Evolutionary conservation across 106 monocot species (phyloP).

Genomic region (Chionographis japonica): DNA sequence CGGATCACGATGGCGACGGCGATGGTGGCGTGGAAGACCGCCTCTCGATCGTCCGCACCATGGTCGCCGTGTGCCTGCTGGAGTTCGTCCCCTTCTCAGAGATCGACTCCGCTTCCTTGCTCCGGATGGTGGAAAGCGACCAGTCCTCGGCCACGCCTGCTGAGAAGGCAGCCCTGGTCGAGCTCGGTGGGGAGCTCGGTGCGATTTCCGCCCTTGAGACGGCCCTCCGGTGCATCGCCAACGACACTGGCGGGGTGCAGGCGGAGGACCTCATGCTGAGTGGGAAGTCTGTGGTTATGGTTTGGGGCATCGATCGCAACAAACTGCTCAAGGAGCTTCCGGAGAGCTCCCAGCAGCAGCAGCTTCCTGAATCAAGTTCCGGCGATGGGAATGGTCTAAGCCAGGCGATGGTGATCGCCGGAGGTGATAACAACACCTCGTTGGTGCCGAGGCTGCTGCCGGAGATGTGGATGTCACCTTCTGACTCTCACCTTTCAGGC

Average conservation of each 20-base stretch:
- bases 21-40: constrained; percentile 26
- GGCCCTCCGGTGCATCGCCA: constrained; percentile 72
- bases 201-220: constrained; percentile 55
- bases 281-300: constrained; percentile 67
- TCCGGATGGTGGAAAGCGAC: constrained; percentile 29
- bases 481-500: constrained; percentile 39
- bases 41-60: constrained; percentile 63
- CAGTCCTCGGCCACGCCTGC: constrained; percentile 44
- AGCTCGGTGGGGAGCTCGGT: constrained; percentile 67
- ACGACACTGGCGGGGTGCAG: constrained; percentile 69
- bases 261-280: constrained; percentile 72
- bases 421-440: constrained; percentile 8
- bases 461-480: constrained; percentile 61
- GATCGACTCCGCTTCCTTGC: constrained; percentile 58
- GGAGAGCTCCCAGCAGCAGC: constrained; percentile 50
- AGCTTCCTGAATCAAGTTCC: constrained; percentile 10
- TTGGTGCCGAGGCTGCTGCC: constrained; percentile 31
- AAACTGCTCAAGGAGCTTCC: constrained; percentile 88
- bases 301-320: constrained; percentile 74
- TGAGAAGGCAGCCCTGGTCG: constrained; percentile 60
- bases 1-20: neutral
- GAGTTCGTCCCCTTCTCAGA: constrained; percentile 83
- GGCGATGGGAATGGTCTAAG: constrained; percentile 21
- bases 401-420: constrained; percentile 11
- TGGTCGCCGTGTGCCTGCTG: constrained; percentile 86